phyloP scores from a whole-genome alignment of 164 flowering plant species.

The Sedum album region DNA sequence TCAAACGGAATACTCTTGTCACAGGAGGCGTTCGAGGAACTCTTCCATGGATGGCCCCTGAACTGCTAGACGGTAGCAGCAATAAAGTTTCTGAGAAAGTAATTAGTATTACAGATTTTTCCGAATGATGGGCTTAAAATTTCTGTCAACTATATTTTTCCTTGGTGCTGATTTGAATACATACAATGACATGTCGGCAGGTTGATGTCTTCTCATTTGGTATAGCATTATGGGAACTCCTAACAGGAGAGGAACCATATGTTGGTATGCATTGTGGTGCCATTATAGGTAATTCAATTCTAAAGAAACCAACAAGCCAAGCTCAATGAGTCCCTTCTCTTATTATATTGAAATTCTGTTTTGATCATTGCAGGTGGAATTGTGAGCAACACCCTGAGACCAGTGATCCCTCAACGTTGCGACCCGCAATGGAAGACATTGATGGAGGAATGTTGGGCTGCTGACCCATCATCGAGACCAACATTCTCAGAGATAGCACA shows the following conservation, averaged over 20 bases:
- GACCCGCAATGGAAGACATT: slow-evolving; percentile 46
- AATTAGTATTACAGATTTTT: neutral
- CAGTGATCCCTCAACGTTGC: slow-evolving; percentile 42
- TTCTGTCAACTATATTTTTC: neutral
- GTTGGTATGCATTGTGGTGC: slow-evolving; percentile 88
- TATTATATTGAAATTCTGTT: neutral
- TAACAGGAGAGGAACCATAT: slow-evolving; percentile 89
- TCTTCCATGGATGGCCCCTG: slow-evolving; percentile 54
- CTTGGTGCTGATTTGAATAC: neutral
- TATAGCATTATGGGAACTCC: slow-evolving; percentile 79
- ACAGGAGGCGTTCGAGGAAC: slow-evolving; percentile 67
- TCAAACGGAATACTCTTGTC: slow-evolving; percentile 54
- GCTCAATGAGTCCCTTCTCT: neutral
- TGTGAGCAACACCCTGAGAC: slow-evolving; percentile 48
- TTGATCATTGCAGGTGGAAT: slow-evolving; percentile 38
- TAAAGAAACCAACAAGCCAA: neutral
- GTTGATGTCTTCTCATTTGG: slow-evolving; percentile 82
- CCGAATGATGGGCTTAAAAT: neutral
- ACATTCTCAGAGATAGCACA: slow-evolving; percentile 44
- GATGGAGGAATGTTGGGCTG: slow-evolving; percentile 59
- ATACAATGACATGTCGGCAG: slow-evolving; percentile 6
- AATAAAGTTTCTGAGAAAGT: slow-evolving; percentile 59
- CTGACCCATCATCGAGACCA: slow-evolving; percentile 41
- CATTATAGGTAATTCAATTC: slow-evolving; percentile 34
- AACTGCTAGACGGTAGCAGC: slow-evolving; percentile 32